Conservation (phyloP, 345 rosid species). For the Pistacia atlantica region DNA sequence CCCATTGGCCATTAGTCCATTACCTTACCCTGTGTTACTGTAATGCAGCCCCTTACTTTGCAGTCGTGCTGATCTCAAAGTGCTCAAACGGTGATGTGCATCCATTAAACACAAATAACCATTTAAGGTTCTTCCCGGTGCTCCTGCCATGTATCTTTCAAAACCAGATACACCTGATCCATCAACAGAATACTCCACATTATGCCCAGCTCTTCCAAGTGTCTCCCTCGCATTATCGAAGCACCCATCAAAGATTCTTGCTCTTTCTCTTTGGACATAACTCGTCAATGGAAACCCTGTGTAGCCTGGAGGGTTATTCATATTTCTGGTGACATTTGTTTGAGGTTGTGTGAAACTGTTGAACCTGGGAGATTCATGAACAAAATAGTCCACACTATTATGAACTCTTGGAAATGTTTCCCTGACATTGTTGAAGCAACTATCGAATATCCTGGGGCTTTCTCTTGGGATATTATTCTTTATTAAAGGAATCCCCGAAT, state of each 20-base stretch:
- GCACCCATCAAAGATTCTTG: background rate
- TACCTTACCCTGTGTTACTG: background rate
- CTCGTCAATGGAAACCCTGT: background rate
- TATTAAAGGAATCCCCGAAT: background rate
- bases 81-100: background rate
- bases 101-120: background rate
- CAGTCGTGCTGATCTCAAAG: background rate
- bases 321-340: background rate
- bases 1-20: background rate
- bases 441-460: background rate
- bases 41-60: background rate
- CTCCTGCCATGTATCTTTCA: constrained; percentile 2
- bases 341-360: background rate
- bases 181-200: background rate
- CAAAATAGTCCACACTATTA: background rate
- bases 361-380: background rate
- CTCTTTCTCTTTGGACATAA: background rate
- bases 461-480: background rate
- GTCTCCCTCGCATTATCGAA: background rate
- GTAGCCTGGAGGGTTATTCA: background rate
- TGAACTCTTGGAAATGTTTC: background rate
- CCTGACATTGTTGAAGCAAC: background rate
- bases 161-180: background rate
- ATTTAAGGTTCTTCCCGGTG: constrained; percentile 3
- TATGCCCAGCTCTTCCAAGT: background rate